Percentiles rank a stretch among this genome's conserved stretches.
phyloP scores from a whole-genome alignment of 139 green algal species.

The Ostreobium quekettii region DNA sequence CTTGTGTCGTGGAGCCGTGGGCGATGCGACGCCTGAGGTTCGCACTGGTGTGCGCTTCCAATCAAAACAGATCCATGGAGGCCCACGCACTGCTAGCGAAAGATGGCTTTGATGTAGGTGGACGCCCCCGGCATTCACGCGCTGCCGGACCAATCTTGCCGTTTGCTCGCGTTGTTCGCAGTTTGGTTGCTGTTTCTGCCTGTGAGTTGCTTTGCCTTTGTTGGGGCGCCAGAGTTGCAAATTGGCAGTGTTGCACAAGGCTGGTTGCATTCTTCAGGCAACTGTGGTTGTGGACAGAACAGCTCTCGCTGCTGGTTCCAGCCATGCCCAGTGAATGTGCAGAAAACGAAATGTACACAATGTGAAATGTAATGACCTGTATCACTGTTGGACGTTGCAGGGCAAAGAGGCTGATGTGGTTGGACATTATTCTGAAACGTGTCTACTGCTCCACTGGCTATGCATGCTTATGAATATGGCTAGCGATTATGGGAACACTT shows the following conservation, averaged over 20 bases:
- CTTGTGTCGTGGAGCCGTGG: no score
- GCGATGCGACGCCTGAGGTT: conserved; percentile 40
- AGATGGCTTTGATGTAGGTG: conserved; percentile 48
- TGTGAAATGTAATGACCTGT: no score
- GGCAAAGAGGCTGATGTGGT: no score
- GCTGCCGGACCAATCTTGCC: neutral
- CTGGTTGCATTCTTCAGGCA: neutral
- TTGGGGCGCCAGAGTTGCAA: neutral
- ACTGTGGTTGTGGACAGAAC: neutral
- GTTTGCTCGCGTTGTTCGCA: neutral
- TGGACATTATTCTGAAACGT: no score
- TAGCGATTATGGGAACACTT: no score
- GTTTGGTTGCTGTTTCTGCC: neutral
- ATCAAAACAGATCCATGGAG: conserved; percentile 85
- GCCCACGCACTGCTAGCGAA: conserved; percentile 64
- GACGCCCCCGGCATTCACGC: neutral
- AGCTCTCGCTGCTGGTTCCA: no score
- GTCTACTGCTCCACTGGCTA: no score
- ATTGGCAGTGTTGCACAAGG: conserved; percentile 6
- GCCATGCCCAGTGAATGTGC: no score
- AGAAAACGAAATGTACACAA: no score
- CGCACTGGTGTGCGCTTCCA: conserved; percentile 87
- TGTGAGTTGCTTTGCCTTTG: neutral
- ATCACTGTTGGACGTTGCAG: no score
- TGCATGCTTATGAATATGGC: no score